A percentile compares a stretch with the other conserved stretches of the same genome.
phyloP scores from a whole-genome alignment of 257 asterid genomes.

The Solanum appendiculatum region DNA sequence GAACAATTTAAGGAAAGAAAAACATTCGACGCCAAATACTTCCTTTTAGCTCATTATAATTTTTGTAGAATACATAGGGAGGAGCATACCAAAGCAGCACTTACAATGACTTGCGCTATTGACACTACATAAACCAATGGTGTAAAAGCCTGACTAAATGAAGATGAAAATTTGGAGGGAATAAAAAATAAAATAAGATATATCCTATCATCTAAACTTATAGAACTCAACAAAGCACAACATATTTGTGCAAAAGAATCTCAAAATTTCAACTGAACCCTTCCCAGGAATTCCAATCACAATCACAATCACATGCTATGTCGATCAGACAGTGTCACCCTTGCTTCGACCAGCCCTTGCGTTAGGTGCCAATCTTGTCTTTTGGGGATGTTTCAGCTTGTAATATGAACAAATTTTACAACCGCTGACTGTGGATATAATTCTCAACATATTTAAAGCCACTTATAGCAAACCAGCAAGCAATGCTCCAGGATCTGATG shows the following conservation, averaged over 20 bases:
- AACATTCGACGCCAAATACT: background rate
- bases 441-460: background rate
- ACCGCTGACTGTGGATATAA: slow-evolving; percentile 1
- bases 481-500: slow-evolving; percentile 68
- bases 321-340: slow-evolving; percentile 13
- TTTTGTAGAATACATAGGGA: slow-evolving; percentile 16
- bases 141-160: slow-evolving; percentile 18
- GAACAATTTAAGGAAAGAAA: background rate
- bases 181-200: background rate
- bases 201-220: slow-evolving; percentile 4
- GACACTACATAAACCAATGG: slow-evolving; percentile 26
- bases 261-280: slow-evolving; percentile 22
- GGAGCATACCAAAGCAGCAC: slow-evolving; percentile 15
- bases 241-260: slow-evolving; percentile 48
- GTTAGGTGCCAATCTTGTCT: slow-evolving; percentile 10
- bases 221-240: slow-evolving; percentile 28
- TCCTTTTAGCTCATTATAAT: background rate
- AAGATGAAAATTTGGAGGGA: background rate
- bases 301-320: slow-evolving; percentile 15
- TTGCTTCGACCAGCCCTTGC: slow-evolving; percentile 48
- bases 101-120: slow-evolving; percentile 15
- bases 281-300: slow-evolving; percentile 15
- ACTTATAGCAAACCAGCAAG: slow-evolving; percentile 76
- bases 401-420: slow-evolving; percentile 31
- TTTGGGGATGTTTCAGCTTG: slow-evolving; percentile 7